Base-by-base conservation (phyloP, 139 green algal genomes). In the Chlorella sp. region DNA sequence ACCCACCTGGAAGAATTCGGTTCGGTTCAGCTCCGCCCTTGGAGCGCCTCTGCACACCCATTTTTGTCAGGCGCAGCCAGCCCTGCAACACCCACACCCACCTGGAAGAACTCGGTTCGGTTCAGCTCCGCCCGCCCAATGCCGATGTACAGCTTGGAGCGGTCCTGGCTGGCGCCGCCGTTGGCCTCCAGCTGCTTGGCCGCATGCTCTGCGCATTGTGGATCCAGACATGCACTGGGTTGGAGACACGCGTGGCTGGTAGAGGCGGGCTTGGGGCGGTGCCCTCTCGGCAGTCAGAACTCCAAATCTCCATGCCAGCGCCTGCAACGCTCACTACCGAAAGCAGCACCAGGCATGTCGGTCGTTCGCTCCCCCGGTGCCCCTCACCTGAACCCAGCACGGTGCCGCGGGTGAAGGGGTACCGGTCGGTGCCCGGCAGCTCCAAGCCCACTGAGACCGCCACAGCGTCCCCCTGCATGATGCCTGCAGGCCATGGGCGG, bases 401-500 rank as follows among this genome's bases (percentile, higher is more conserved):
- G 28, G 77, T 76, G 62, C 79, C 79, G 20, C 79, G 62, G 17
- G 79, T 84, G 43, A 62, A 76, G 7, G 64, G 26, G 48, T 70
- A 76, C 7, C 36, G 30, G 3, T 85, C 28, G 11, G 68, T 87
- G 72, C 87, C 92, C 0, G 91, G 89, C 65, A 73, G 62, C 85
- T 97, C 94, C 80, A 95, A 24, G 0, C 86, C 93, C 26, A 95
- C 86, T 13, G 85, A 91, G 13, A 98, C 91, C 6, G 88, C 90
- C 73, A 98, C 96, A 28, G 88, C 13, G 76, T 98, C 94, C 2
- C 95, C 95, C 19, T 73, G 38, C 20, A 58, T 48, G 32, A 98
- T 76, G 41, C 90, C 90, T 16, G 86, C 44, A 92, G 76, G 76
- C 89, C 24, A 54, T n/a, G 48, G 44, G 41, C 2, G 9, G 43